Evolutionary conservation across 495 filamentous ascomycete genomes (phyloP).

Genomic region (Articulospora tetracladia): DNA sequence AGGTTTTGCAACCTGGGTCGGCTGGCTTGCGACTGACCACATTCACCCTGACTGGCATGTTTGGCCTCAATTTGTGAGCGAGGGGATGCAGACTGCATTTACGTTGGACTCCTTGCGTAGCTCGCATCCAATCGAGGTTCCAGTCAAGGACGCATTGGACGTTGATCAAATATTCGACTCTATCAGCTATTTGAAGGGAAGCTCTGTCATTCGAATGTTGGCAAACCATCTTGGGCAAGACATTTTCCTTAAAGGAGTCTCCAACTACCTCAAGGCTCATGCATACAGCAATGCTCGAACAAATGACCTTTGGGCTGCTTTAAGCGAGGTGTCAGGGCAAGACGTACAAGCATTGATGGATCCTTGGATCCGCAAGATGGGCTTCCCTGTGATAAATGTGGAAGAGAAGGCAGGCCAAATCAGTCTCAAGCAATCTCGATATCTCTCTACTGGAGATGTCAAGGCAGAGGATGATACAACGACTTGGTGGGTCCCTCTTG

Average conservation of each 20-base stretch:
- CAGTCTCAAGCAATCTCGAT: conserved; percentile 76
- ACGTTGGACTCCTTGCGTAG: conserved; percentile 81
- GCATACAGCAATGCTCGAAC: conserved; percentile 94
- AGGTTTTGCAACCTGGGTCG: conserved; percentile 97
- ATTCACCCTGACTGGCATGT: conserved; percentile 94
- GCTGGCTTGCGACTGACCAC: conserved; percentile 88
- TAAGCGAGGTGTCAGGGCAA: conserved; percentile 83
- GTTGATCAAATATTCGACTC: conserved; percentile 96
- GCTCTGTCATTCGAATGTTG: conserved; percentile 92
- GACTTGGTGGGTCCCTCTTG: conserved; percentile 94
- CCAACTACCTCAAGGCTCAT: conserved; percentile 81
- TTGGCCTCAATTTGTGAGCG: conserved; percentile 93
- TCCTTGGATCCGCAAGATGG: conserved; percentile 90
- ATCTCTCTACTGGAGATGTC: conserved; percentile 84
- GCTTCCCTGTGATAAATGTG: conserved; percentile 85
- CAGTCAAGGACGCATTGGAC: conserved; percentile 82
- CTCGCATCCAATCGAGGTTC: conserved; percentile 93
- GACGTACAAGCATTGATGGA: conserved; percentile 87
- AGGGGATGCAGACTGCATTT: conserved; percentile 88
- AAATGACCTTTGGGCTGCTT: conserved; percentile 85
- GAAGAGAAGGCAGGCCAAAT: conserved; percentile 80
- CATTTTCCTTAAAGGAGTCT: conserved; percentile 83
- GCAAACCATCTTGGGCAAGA: conserved; percentile 79
- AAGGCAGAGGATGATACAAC: conserved; percentile 81
- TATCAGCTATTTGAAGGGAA: conserved; percentile 94